Base-by-base conservation (phyloP, 2,329 filamentous ascomycete species). In the Zalaria obscura region DNA sequence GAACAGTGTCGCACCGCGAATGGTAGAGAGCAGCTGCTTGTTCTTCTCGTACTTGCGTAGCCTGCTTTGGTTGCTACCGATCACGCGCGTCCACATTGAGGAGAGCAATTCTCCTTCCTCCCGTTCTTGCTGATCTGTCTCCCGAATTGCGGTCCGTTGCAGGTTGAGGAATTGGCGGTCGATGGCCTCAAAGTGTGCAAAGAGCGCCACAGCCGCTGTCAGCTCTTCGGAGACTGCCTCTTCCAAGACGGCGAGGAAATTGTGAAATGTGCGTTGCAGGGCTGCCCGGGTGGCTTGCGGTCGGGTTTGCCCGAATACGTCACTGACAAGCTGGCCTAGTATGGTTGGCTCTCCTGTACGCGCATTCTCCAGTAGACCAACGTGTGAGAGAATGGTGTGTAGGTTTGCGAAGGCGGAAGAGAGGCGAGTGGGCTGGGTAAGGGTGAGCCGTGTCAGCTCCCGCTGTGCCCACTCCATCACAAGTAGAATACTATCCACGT, bases 401-500 rank as follows among this genome's bases (percentile, higher is more conserved):
- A 94, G 67, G 57, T 93, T 93, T 60, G 86, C 83, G 57, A 87
- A 86, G 35, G 82, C 75, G n/a, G 77, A 76, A 11, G 80, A 75
- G 25, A 93, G 64, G 2, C 77, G 72, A 1, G 74, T 71, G 5
- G 78, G 75, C 18, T 73, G 65, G 10, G 25, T 11, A 25, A 69
- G 68, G 46, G 77, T 74, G 43, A 91, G 66, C 36, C 78, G 78
- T 45, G 78, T 70, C 9, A 96, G 75, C 59, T 95, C 87, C 49
- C 87, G 78, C 55, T 82, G 82, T 9, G 86, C 84, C 89, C 89
- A 95, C 57, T 94, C 86, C 87, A 96, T 95, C 40, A 93, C 86
- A 46, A 91, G 81, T 31, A 96, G 72, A 50, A 95, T 93, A 45
- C 82, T 80, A 53, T 95, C 89, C 52, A 96, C 83, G 55, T 95